Percentiles rank a stretch among this genome's conserved stretches.
phyloP scores from a whole-genome alignment of 1,139 yeast genomes.

The Kurtzmaniella quercitrusa region DNA sequence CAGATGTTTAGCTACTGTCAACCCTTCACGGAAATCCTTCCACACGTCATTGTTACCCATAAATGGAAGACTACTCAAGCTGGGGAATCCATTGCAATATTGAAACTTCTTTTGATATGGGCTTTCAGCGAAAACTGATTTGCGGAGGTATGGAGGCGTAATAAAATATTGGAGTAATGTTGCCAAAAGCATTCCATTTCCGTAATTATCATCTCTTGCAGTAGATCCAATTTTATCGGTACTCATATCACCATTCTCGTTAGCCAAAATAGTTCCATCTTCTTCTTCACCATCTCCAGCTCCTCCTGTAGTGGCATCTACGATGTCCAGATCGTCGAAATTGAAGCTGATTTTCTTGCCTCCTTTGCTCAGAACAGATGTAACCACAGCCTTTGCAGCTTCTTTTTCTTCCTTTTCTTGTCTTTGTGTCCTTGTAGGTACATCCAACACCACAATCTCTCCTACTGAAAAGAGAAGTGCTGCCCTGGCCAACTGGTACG shows the following conservation, averaged over 20 bases:
- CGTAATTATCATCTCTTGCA: slow-evolving; percentile 12
- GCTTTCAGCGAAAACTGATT: slow-evolving; percentile 47
- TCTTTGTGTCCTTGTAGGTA: slow-evolving; percentile 23
- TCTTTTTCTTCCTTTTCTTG: slow-evolving; percentile 16
- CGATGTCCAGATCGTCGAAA: slow-evolving; percentile 26
- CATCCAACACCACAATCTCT: slow-evolving; percentile 68
- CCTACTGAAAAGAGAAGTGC: slow-evolving; percentile 66
- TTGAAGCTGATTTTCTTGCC: slow-evolving; percentile 34
- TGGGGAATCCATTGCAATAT: slow-evolving; percentile 69
- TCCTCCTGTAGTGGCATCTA: not conserved
- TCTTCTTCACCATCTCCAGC: slow-evolving; percentile 6
- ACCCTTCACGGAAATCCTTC: slow-evolving; percentile 56
- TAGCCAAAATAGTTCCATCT: slow-evolving; percentile 9
- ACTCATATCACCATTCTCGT: slow-evolving; percentile 17
- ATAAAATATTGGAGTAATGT: slow-evolving; percentile 74
- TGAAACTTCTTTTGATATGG: slow-evolving; percentile 48
- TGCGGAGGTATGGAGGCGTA: slow-evolving; percentile 80
- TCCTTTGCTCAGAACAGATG: slow-evolving; percentile 22
- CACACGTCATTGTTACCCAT: slow-evolving; percentile 47
- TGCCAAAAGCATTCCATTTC: slow-evolving; percentile 57
- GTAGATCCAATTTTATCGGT: slow-evolving; percentile 8
- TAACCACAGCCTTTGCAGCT: slow-evolving; percentile 16
- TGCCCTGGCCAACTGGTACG: slow-evolving; percentile 76
- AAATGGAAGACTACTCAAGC: slow-evolving; percentile 69
- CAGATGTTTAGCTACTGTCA: slow-evolving; percentile 56